Evolutionary conservation across 2,329 filamentous ascomycete genomes (phyloP), one percentile per base, ranked within the genome.

Genomic region (Didymella glomerata): DNA sequence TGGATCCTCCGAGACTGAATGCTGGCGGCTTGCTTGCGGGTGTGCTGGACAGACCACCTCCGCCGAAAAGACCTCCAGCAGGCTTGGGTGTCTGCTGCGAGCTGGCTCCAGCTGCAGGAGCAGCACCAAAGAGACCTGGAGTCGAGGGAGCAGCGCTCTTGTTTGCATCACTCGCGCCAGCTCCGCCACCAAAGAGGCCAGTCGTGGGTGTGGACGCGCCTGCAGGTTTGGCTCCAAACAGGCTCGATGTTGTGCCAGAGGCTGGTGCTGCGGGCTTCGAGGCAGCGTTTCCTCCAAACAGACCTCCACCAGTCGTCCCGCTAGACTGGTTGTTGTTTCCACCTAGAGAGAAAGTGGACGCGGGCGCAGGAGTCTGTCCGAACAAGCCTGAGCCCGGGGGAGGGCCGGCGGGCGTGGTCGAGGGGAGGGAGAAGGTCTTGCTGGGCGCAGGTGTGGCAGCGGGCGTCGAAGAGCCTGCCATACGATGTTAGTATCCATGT

Each of bases 381-480:
- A 76, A 77, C 11, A 76, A 38, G 54, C 57, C 71, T 44, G 54
- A 54, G 13, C 72, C 74, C 13, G 75, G 73, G 44, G 76, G 76
- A 22, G 73, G 69, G 47, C 76, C 76, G n/a, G 75, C 76, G 42
- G 76, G 76, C 11, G 75, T 78, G 4, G 76, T 78, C 3, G 76
- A 77, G n/a, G 68, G 67, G 28, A 77, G 68, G 34, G 68, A 65
- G n/a, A 71, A 71, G 13, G 77, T 74, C 63, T 78, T 78, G 41
- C 65, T 73, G 18, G 70, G 45, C 13, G 76, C 73, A 13, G 76
- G 75, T 2, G 76, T 78, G 11, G 73, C 74, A 62, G 71, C 55
- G 40, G 69, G 66, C 18, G 70, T 68, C 18, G 67, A 56, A 3
- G 53, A 68, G 40, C 62, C 67, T 69, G 46, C 57, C 54, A 20